Evolutionary conservation across 1,284 basidiomycete genomes (phyloP), one percentile per base, ranked within the genome.

Genomic region (Austroboletus novae-zelandiae): DNA sequence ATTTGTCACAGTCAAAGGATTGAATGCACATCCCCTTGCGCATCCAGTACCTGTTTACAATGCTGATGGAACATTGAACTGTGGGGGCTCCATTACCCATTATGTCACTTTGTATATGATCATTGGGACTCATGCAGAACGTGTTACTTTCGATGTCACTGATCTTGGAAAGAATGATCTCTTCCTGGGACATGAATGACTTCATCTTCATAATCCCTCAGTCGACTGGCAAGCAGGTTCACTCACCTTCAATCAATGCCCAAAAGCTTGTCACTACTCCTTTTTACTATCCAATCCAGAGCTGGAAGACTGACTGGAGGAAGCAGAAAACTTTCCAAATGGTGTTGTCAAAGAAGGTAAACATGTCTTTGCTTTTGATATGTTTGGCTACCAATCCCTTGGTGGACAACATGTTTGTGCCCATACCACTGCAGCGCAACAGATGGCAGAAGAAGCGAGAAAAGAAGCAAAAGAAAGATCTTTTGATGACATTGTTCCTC

Each of bases 191-290:
- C 45, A 61, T 27, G 53, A 61, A 18, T 66, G 61, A 62, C 36
- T 66, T 2, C 17, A 25, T 4, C 30, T 56, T 8, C 61, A 65
- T 20, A 66, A 66, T 23, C 61, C 61, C 3, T 32, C 44, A 0
- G 57, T 66, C 1, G 50, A 66, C 27, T 66, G 64, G 61, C 14
- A 46, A 11, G 20, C 20, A 10, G 50, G 55, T 0, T 30, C 30
- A 1, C 14, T 61, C 1, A 23, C 30, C 1, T 58, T 63, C 31
- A 18, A 43, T 56, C 48, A 5, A 15, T 15, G 1, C n/a, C n/a
- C n/a, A n/a, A n/a, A n/a, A n/a, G n/a, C n/a, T n/a, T n/a, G n/a
- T n/a, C n/a, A n/a, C n/a, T 20, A 42, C 0, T 18, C 18, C 2
- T 15, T 13, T 6, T 23, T 20, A 10, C 6, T 34, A 2, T 20